Evolutionary conservation across 352 stramenopile genomes (phyloP).

Genomic region (Blastocystis sp.): DNA sequence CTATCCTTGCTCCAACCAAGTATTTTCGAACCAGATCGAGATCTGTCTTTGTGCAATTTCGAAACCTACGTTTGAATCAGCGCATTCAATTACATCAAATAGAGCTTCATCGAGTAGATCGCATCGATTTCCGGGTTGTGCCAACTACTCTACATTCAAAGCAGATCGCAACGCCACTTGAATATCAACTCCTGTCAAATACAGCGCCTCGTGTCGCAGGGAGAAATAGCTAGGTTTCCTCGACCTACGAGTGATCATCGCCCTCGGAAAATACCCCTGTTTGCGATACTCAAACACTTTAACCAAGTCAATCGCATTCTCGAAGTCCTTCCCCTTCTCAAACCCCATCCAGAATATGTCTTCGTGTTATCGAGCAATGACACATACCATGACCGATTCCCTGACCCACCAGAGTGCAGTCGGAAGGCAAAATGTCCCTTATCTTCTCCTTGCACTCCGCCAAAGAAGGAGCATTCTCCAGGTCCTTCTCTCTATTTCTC

Average conservation of each 20-base stretch:
- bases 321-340: constrained; percentile 20
- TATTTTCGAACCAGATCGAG: not conserved
- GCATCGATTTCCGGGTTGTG: constrained; percentile 2
- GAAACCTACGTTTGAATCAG: not conserved
- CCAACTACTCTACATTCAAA: not conserved
- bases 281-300: constrained; percentile 2
- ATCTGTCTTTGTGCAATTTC: not conserved
- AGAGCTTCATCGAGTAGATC: not conserved
- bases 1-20: not conserved
- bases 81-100: not conserved
- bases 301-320: constrained; percentile 27
- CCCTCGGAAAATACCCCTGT: not conserved
- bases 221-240: not conserved
- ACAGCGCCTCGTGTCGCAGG: not conserved
- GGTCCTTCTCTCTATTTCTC: not conserved
- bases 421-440: not conserved
- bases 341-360: constrained; percentile 57
- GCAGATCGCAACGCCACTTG: not conserved
- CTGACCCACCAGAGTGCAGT: constrained; percentile 56
- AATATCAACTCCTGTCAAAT: not conserved
- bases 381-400: constrained; percentile 20
- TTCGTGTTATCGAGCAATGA: not conserved
- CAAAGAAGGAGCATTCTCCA: not conserved
- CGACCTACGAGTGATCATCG: not conserved
- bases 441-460: not conserved